Percentiles rank a stretch among this genome's conserved stretches.
Evolutionary conservation across 768 basidiomycete species (phyloP).

Genomic region (Gymnopilus dilepis): DNA sequence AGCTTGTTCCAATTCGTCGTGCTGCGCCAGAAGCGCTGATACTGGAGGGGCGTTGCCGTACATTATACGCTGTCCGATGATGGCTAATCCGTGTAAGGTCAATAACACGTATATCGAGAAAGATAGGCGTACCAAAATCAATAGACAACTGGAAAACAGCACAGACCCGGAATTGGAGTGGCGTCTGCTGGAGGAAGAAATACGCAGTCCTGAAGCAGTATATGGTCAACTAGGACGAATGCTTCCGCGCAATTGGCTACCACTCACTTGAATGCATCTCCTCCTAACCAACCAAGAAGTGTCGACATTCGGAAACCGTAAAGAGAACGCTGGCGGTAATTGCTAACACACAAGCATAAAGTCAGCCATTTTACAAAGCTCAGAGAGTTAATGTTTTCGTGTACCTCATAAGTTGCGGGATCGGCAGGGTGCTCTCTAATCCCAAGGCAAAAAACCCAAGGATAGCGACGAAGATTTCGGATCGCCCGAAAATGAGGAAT

Average conservation of each 20-base stretch:
- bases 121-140: conserved; percentile 64
- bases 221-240: not conserved
- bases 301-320: conserved; percentile 89
- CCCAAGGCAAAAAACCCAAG: conserved; percentile 83
- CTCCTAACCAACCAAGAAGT: conserved; percentile 81
- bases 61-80: conserved; percentile 71
- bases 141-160: conserved; percentile 84
- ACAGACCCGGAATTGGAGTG: conserved; percentile 83
- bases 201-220: conserved; percentile 63
- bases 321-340: conserved; percentile 77
- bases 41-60: conserved; percentile 77
- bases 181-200: conserved; percentile 75
- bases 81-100: conserved; percentile 44
- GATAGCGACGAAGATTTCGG: conserved; percentile 58
- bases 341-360: conserved; percentile 48
- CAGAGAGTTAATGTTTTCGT: conserved; percentile 20
- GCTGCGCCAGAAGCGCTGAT: conserved; percentile 52
- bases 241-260: conserved; percentile 3
- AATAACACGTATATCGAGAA: not conserved
- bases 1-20: conserved; percentile 79
- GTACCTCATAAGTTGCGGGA: conserved; percentile 83
- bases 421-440: conserved; percentile 84
- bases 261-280: conserved; percentile 83
- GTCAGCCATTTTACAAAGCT: conserved; percentile 7
- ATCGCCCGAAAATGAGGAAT: conserved; percentile 75